Percentiles rank a stretch among this genome's conserved stretches.
phyloP scores from a whole-genome alignment of 2,329 filamentous ascomycete species.

The Fusarium pilosicola region DNA sequence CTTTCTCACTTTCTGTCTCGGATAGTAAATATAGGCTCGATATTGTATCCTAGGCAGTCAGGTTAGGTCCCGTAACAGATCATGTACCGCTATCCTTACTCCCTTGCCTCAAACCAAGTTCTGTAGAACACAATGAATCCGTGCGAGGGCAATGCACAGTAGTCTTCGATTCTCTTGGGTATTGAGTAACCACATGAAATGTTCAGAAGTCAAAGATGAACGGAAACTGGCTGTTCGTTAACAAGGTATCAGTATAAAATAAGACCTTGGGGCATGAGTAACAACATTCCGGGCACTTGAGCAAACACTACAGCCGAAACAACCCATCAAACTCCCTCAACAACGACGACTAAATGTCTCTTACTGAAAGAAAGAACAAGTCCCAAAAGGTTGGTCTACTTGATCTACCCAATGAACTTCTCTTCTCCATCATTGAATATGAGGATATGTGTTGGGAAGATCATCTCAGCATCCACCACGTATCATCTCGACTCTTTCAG shows the following conservation, averaged over 20 bases:
- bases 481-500: not conserved
- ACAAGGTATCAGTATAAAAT: not conserved
- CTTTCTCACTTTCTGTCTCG: not conserved
- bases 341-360: not conserved
- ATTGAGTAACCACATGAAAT: not conserved
- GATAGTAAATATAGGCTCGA: fast-evolving
- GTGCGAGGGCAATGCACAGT: not conserved
- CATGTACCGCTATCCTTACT: not conserved
- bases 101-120: not conserved
- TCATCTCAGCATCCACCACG: not conserved
- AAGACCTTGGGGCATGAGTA: not conserved
- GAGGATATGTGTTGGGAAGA: not conserved
- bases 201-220: not conserved
- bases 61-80: fast-evolving
- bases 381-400: not conserved
- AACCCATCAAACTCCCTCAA: not conserved
- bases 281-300: not conserved
- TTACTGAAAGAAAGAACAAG: not conserved
- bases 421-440: not conserved
- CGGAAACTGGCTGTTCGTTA: not conserved
- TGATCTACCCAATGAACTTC: not conserved
- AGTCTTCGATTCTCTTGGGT: too few relatives aligned
- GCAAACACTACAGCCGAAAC: not conserved
- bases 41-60: not conserved
- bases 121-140: not conserved